A percentile compares a stretch with the other conserved stretches of the same genome.
phyloP scores from a whole-genome alignment of 1,139 yeast genomes.

The Kluyveromyces sp. region DNA sequence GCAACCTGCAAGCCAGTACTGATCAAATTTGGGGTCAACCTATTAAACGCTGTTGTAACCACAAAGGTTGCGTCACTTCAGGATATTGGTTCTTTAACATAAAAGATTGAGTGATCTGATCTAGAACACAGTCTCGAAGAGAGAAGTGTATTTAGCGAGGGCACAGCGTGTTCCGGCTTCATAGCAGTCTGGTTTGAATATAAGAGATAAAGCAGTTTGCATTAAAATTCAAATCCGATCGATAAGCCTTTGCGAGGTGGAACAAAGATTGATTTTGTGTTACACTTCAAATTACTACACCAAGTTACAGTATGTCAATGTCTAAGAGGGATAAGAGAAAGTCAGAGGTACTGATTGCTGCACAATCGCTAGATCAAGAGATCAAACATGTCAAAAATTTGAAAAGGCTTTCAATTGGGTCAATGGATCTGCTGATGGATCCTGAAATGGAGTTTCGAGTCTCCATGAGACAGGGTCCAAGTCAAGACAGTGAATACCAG shows the following conservation, averaged over 20 bases:
- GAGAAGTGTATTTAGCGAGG: no score
- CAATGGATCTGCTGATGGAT: constrained; percentile 30
- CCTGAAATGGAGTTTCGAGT: constrained; percentile 29
- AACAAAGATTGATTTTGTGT: background rate
- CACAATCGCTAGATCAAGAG: constrained; percentile 30
- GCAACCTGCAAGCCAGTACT: no score
- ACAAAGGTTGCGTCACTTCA: background rate
- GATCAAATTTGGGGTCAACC: background rate
- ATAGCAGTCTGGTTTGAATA: no score
- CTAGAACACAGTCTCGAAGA: background rate
- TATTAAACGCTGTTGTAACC: background rate
- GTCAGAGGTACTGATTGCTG: constrained; percentile 32
- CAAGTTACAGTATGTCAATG: background rate
- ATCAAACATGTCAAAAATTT: constrained; percentile 29
- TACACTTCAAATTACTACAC: no score
- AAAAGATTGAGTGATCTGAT: background rate
- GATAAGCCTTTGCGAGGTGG: background rate
- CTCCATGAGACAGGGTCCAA: background rate
- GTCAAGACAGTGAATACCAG: background rate
- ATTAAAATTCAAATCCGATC: background rate
- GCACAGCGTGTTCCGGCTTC: no score
- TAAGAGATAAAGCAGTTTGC: no score
- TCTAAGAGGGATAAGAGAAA: constrained; percentile 22
- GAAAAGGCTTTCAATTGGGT: constrained; percentile 32
- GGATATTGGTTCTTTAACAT: background rate